Evolutionary conservation across 345 rosid species (phyloP).

Genomic region (Camelina neglecta): DNA sequence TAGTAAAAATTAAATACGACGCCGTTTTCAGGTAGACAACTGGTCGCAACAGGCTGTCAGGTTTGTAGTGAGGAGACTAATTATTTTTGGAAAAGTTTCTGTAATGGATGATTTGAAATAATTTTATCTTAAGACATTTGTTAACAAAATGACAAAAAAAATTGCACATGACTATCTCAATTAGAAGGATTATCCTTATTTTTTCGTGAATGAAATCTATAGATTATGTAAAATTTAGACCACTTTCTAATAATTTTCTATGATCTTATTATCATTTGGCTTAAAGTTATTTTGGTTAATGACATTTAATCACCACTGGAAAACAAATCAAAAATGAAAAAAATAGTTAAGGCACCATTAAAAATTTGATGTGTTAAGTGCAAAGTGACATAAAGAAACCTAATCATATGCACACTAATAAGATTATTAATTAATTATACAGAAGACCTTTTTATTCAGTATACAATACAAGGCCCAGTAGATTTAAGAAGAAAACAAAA

Average conservation of each 20-base stretch:
- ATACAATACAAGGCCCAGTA: conserved; percentile 5
- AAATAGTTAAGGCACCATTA: not conserved
- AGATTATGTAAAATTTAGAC: not conserved
- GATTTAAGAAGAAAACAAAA: conserved; percentile 29
- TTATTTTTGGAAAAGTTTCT: conserved; percentile 18
- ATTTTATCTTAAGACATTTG: not conserved
- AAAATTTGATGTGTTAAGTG: not conserved
- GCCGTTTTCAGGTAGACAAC: conserved; percentile 7
- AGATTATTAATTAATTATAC: not conserved
- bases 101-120: not conserved
- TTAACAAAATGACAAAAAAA: conserved; percentile 4
- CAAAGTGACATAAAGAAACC: not conserved
- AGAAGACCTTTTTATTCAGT: conserved; percentile 8
- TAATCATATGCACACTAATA: not conserved
- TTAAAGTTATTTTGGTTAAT: not conserved
- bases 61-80: not conserved
- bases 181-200: no score
- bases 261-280: not conserved
- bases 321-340: not conserved
- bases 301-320: not conserved
- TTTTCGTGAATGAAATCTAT: not conserved
- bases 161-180: not conserved
- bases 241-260: not conserved
- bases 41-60: conserved; percentile 29
- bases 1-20: not conserved